phyloP scores from a whole-genome alignment of 306 rosid species.

The Quercus engelmannii region DNA sequence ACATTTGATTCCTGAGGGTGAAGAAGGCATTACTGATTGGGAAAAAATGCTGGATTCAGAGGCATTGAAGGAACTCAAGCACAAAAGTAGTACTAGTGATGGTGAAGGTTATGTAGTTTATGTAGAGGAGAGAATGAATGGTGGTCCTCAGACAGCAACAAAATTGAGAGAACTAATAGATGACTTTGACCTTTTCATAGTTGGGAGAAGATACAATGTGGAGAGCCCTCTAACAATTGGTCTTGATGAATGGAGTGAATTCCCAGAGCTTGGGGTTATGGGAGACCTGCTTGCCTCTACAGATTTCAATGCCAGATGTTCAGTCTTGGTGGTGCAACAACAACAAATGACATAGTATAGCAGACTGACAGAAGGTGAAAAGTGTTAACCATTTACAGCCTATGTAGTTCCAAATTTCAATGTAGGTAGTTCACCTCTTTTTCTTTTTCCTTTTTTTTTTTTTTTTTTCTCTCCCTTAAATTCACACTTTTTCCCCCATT shows the following conservation, averaged over 20 bases:
- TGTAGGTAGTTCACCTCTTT: background rate
- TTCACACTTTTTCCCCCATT: too few relatives aligned
- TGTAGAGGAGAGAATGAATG: slow-evolving; percentile 30
- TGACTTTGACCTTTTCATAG: slow-evolving; percentile 48
- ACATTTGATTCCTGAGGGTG: background rate
- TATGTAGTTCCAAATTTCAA: background rate
- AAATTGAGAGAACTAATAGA: slow-evolving; percentile 25
- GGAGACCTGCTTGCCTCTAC: slow-evolving; percentile 61
- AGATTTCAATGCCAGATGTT: slow-evolving; percentile 43
- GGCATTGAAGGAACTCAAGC: slow-evolving; percentile 22
- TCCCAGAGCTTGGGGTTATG: slow-evolving; percentile 58
- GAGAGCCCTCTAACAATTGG: slow-evolving; percentile 46
- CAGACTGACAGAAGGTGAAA: background rate
- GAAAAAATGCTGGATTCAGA: slow-evolving; percentile 22
- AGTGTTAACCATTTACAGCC: too few relatives aligned
- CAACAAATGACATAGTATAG: slow-evolving; percentile 36
- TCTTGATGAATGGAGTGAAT: slow-evolving; percentile 65
- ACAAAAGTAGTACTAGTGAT: background rate
- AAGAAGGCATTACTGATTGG: background rate
- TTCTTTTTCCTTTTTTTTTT: background rate
- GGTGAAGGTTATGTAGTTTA: slow-evolving; percentile 22
- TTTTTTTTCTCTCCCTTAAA: background rate
- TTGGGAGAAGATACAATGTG: slow-evolving; percentile 47
- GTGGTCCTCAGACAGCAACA: slow-evolving; percentile 42
- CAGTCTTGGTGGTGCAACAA: slow-evolving; percentile 52